These are phyloP conservation scores for Lachancea meyersii DNA, from an alignment of 805 yeast species.

Conservation along the genomic window DNA sequence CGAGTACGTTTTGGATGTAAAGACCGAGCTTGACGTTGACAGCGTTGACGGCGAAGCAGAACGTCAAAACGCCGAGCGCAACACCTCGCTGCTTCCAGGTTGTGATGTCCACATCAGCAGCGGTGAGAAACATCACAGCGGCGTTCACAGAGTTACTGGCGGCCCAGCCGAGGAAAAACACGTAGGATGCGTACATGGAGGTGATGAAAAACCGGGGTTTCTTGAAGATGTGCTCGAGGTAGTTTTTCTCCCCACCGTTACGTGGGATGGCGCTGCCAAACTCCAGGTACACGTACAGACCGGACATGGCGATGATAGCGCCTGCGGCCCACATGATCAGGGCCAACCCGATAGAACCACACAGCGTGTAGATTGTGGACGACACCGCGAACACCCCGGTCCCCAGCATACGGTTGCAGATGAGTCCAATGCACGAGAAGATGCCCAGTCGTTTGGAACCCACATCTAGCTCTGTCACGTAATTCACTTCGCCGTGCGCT, in stretches of 20 bases:
- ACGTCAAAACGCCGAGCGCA: slow-evolving; percentile 67
- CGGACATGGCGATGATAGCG: slow-evolving; percentile 57
- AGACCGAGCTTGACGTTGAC: slow-evolving; percentile 60
- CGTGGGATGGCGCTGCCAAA: slow-evolving; percentile 72
- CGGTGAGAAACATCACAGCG: slow-evolving; percentile 70
- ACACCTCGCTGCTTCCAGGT: slow-evolving; percentile 75
- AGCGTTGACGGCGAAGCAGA: slow-evolving; percentile 60
- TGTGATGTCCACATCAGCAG: slow-evolving; percentile 61
- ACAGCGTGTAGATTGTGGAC: slow-evolving; percentile 42
- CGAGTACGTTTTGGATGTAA: slow-evolving; percentile 57
- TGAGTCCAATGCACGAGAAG: slow-evolving; percentile 56
- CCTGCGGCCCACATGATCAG: slow-evolving; percentile 73
- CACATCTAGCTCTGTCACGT: slow-evolving; percentile 35
- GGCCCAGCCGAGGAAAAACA: slow-evolving; percentile 78
- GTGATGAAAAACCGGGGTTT: slow-evolving; percentile 66
- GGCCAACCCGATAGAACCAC: slow-evolving; percentile 68
- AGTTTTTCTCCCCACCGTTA: slow-evolving; percentile 84
- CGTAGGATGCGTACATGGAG: slow-evolving; percentile 61
- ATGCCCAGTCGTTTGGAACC: slow-evolving; percentile 44
- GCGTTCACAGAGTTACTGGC: slow-evolving; percentile 77
- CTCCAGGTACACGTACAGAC: slow-evolving; percentile 69
- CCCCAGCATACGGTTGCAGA: slow-evolving; percentile 65
- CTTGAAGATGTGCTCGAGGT: slow-evolving; percentile 62
- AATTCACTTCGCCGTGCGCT: slow-evolving; percentile 23
- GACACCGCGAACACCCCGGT: slow-evolving; percentile 75